Percentiles rank a stretch among this genome's conserved stretches.
These are phyloP conservation scores for Boletus subcaerulescens DNA, from an alignment of 768 basidiomycete genomes.

Conservation along the genomic window DNA sequence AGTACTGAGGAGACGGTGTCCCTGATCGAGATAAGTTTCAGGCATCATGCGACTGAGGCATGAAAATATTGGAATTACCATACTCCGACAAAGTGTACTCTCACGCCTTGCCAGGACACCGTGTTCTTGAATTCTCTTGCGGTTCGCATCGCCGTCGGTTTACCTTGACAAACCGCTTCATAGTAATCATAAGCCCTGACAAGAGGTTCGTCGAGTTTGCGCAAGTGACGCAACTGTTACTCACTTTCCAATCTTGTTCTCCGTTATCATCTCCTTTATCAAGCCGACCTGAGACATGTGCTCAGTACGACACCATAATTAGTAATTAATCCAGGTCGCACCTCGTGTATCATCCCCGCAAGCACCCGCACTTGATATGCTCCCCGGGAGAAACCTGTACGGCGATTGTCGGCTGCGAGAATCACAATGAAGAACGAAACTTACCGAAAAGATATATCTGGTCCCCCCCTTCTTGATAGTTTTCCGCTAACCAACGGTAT, in stretches of 20 bases:
- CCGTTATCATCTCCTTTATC: constrained; percentile 10
- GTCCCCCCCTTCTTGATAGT: constrained; percentile 3
- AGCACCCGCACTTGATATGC: constrained; percentile 40
- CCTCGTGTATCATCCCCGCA: constrained; percentile 37
- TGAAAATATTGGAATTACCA: constrained; percentile 21
- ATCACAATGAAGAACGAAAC: neutral
- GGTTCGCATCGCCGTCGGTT: constrained; percentile 3
- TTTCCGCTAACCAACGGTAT: constrained; percentile 1
- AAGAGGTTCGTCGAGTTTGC: neutral
- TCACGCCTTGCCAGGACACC: constrained; percentile 20
- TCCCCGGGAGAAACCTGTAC: constrained; percentile 40
- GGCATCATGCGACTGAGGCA: neutral
- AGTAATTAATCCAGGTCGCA: neutral
- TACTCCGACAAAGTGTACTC: constrained; percentile 34
- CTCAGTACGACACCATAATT: too few species aligned
- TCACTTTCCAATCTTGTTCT: constrained; percentile 9
- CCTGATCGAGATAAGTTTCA: neutral
- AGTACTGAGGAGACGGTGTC: constrained; percentile 13
- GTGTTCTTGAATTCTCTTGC: constrained; percentile 38
- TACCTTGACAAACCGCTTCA: neutral
- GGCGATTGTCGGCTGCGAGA: neutral
- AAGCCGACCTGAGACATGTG: constrained; percentile 3
- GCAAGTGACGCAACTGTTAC: neutral
- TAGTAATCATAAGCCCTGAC: constrained; percentile 6
- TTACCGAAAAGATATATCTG: constrained; percentile 39